Evolutionary conservation across 768 basidiomycete genomes (phyloP).

Genomic region (Lactarius pseudohatsudake): DNA sequence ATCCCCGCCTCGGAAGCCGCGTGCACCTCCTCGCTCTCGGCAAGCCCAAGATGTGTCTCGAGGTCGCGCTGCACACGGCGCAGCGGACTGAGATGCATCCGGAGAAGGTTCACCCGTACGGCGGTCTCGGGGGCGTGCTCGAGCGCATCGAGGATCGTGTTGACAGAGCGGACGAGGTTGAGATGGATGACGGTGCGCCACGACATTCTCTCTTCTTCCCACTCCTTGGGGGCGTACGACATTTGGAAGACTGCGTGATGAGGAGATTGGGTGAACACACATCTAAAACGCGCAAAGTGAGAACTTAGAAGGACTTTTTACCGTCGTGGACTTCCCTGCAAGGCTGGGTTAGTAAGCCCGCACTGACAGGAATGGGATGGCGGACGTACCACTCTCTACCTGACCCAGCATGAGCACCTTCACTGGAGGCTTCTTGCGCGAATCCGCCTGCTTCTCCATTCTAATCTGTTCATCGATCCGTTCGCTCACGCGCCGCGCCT

Average conservation of each 20-base stretch:
- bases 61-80: constrained; percentile 38
- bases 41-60: constrained; percentile 17
- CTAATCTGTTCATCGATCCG: constrained; percentile 32
- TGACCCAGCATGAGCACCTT: constrained; percentile 34
- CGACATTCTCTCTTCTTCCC: constrained; percentile 68
- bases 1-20: constrained; percentile 8
- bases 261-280: neutral
- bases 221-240: constrained; percentile 33
- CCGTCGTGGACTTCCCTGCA: constrained; percentile 15
- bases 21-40: constrained; percentile 16
- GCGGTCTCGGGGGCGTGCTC: constrained; percentile 30
- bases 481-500: constrained; percentile 32
- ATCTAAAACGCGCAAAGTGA: neutral
- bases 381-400: constrained; percentile 25
- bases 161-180: constrained; percentile 46
- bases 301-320: constrained; percentile 13
- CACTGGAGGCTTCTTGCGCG: constrained; percentile 28
- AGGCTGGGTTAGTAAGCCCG: neutral
- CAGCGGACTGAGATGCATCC: constrained; percentile 28
- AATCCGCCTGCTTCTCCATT: constrained; percentile 21
- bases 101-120: constrained; percentile 23
- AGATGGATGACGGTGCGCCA: constrained; percentile 80
- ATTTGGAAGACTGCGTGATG: constrained; percentile 17
- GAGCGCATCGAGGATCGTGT: constrained; percentile 42
- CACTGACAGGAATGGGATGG: neutral